Base-by-base conservation (phyloP, 139 green algal species). In the Coelastrella sp. region DNA sequence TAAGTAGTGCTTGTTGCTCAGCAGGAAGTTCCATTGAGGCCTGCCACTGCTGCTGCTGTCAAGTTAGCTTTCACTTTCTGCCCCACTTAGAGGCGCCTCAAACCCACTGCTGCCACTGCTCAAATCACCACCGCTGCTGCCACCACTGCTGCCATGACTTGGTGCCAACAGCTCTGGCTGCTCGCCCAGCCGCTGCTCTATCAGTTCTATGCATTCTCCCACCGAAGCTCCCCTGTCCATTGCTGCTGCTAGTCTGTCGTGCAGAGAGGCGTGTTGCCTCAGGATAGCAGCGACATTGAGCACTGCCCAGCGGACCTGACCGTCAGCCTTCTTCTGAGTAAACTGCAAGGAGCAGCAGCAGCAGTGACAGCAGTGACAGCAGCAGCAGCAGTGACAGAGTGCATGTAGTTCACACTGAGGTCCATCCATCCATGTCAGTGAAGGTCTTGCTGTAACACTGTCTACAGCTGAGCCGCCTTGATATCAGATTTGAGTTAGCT, bases 311-410 rank as follows among this genome's bases (percentile, higher is more conserved):
- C 98, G 94, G 25, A 99, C 95, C 85, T 97, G 91, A 11, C 89
- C 93, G 89, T 99, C 98, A 1, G 97, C 96, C 84, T 99, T 99
- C 92, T 96, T 97, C 84, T 98, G 97, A 11, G 91, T 95, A 80
- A 98, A 98, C 83, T 94, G 92, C 78, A 76, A 60, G 15, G n/a
- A 84, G 22, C 35, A 84, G 74, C 24, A 61, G 24, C 75, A 66
- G 56, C 56, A 24, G 12, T 15, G 78, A 14, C 49, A 84, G 56
- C 78, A 68, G 56, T 10, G 11, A 19, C 15, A 59, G 22, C 75
- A 66, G 56, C 56, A 24, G 12, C 49, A 84, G 56, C 78, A 68
- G 56, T 10, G 11, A 19, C 15, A 59, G 22, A 15, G 8, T 78
- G 6, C 20, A 35, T 8, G 7, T 0, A 27, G 72, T 6, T 15